Percentiles rank a stretch among this genome's conserved stretches.
These are phyloP conservation scores for Fremontodendron californicum DNA, from an alignment of 345 rosid species.

Conservation along the genomic window DNA sequence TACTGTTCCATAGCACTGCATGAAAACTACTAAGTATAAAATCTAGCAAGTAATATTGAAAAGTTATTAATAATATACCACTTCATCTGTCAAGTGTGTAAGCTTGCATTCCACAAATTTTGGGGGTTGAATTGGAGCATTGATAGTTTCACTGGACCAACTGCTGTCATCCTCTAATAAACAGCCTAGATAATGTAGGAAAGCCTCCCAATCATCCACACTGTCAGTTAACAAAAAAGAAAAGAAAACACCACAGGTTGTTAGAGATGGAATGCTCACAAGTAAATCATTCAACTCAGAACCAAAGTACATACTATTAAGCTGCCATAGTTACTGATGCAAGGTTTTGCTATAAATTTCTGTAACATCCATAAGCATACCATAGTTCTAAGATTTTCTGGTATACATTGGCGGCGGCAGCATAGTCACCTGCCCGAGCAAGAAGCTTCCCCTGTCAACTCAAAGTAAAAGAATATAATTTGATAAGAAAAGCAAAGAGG, in stretches of 20 bases:
- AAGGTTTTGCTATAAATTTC: background rate
- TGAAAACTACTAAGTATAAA: background rate
- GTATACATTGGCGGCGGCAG: conserved; percentile 55
- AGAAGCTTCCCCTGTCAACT: conserved; percentile 99
- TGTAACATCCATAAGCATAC: conserved; percentile 35
- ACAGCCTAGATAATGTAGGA: conserved; percentile 86
- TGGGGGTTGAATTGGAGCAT: conserved; percentile 43
- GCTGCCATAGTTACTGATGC: background rate
- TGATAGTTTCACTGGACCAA: conserved; percentile 41
- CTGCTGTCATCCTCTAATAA: conserved; percentile 80
- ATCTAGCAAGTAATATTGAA: conserved; percentile 11
- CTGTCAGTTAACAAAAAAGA: conserved; percentile 41
- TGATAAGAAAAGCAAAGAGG: conserved; percentile 29
- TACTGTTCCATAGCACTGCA: conserved; percentile 5
- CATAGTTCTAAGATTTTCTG: conserved; percentile 68
- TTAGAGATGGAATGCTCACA: conserved; percentile 7
- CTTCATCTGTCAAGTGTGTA: conserved; percentile 65
- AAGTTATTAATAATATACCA: conserved; percentile 44
- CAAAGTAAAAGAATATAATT: conserved; percentile 52
- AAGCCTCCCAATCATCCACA: conserved; percentile 98
- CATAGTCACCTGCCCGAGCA: conserved; percentile 64
- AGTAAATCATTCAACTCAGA: conserved; percentile 8
- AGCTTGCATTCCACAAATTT: conserved; percentile 51
- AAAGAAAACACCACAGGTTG: conserved; percentile 29
- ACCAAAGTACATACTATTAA: background rate